Evolutionary conservation across 179 eudicot species (phyloP).

Genomic region (Silene noctiflora): DNA sequence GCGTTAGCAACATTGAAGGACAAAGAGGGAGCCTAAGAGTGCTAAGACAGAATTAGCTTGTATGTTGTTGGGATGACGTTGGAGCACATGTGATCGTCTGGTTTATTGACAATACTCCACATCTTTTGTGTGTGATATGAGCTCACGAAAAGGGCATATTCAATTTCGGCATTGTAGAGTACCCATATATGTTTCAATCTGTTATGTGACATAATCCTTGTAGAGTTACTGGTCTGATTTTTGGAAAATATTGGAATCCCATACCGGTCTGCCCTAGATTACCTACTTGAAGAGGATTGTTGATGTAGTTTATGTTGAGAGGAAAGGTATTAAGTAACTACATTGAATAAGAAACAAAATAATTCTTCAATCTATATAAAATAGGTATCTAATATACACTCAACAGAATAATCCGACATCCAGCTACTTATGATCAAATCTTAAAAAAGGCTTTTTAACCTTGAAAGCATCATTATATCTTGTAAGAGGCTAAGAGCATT

Average conservation of each 20-base stretch:
- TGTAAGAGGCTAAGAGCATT: neutral
- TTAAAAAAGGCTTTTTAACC: neutral
- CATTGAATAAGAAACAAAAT: neutral
- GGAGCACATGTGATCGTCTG: neutral
- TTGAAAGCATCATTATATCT: neutral
- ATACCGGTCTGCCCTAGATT: too few species aligned
- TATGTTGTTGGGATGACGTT: neutral
- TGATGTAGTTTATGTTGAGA: neutral
- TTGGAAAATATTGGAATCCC: neutral
- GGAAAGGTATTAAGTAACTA: neutral
- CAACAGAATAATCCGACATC: neutral
- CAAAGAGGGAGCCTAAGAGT: too few species aligned
- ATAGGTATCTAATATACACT: neutral
- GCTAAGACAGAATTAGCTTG: neutral
- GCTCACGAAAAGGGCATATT: neutral
- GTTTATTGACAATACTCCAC: neutral
- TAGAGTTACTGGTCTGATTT: neutral
- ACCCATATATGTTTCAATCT: neutral
- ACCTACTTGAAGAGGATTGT: neutral
- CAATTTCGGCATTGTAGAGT: neutral
- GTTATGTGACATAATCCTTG: neutral
- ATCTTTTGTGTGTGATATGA: neutral
- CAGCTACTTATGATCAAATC: neutral
- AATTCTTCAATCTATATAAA: neutral
- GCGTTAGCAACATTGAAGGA: neutral